Base-by-base conservation (phyloP, 805 yeast genomes). In the Jamesozyma hellenica region DNA sequence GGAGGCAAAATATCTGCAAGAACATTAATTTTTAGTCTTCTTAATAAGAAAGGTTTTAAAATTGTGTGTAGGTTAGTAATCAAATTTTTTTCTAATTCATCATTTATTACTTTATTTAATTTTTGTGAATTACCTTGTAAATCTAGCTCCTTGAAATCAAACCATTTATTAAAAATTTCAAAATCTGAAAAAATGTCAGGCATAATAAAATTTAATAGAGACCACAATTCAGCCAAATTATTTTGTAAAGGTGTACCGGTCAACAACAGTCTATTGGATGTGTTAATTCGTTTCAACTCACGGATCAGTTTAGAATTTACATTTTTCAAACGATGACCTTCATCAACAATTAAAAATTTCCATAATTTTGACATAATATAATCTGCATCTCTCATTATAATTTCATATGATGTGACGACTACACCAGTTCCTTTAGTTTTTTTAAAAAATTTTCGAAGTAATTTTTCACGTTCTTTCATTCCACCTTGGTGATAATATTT, bases 221-320 rank as follows among this genome's bases (percentile, higher is more conserved):
- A 82, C 97, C 97, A 90, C 29, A 92, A 64, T 61, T 92, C 97
- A 39, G 81, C 74, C 42, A 90, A 65, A 53, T 88, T 90, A 57
- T 90, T 90, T 58, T 90, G 98, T 38, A 90, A 66, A 0, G 98
- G 97, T 0, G 98, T 90, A n/a, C 98, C 98, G 0, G 98, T 90
- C 12, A 90, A 64, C 21, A 90, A 64, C 35, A 90, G 65, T 45
- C 96, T 66, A 54, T 90, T 90, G 1, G 75, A 67, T 1, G 82
- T 78, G 17, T 64, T 60, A 29, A 85, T 68, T 46, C 70, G 71
- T 52, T 85, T 88, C 48, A 90, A 68, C 44, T 78, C 78, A 39
- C 71, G 71, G 38, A 90, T 79, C 44, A 90, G 66, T 48, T 77
- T 66, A 59, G 95, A 84, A 50, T 88, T 77, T 46, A 79, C 71